Evolutionary conservation across 202 grass and related monocot genomes (phyloP), one percentile per base, ranked within the genome.

Genomic region (Zizania palustris): DNA sequence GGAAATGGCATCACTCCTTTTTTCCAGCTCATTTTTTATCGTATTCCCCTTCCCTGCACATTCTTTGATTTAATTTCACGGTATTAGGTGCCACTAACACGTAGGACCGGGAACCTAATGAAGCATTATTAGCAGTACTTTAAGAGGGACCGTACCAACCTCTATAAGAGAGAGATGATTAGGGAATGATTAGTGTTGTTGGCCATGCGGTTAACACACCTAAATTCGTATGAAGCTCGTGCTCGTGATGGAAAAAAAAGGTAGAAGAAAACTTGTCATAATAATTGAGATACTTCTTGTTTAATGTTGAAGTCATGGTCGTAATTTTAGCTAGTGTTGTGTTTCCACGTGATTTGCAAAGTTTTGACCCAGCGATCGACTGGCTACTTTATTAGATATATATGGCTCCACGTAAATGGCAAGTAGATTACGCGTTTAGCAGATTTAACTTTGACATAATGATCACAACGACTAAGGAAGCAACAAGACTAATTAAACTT

Each of bases 281-380:
- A 55, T 55, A 28, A 28, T 28, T 2, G 28, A 28, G 28, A 28
- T 28, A 28, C 28, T 28, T 28, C 0, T 28, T 28, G 28, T 28
- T 28, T 28, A 28, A 28, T 28, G 28, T 28, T 28, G 28, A 28
- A 28, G 28, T 28, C 28, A 28, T 28, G 28, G 28, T 28, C 2
- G 1, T 28, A 28, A 28, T 28, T 28, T 28, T 28, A 28, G 28
- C n/a, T 7, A 6, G 7, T 7, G 7, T 2, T 55, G 3, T 55
- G 51, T 55, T 55, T 19, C 51, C 51, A 55, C n/a, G 51, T 55
- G 51, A 55, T 55, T 55, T 55, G 51, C 51, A 20, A n/a, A 55
- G 51, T 55, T 55, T 55, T 20, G 51, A 55, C 51, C n/a, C 20
- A 55, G 18, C 46, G 46, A 49, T 28, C 28, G 28, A 28, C 28